These are phyloP conservation scores for Eleusine coracana DNA, from an alignment of 176 grass and related monocot genomes.

Conservation along the genomic window DNA sequence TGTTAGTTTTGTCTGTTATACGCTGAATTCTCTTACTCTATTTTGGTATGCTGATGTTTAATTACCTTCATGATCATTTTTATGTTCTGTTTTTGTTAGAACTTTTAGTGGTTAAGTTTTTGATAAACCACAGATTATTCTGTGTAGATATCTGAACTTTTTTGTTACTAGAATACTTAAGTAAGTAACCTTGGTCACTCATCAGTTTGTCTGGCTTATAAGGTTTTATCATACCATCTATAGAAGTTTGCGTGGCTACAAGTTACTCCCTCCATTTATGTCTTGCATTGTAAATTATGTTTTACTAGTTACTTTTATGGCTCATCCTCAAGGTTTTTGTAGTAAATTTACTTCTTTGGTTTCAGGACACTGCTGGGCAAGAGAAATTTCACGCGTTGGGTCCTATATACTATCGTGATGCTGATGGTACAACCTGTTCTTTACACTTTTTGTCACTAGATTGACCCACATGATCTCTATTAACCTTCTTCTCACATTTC, in stretches of 20 bases:
- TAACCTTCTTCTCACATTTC: background rate
- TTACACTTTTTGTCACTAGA: slow-evolving; percentile 12
- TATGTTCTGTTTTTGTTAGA: background rate
- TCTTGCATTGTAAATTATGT: background rate
- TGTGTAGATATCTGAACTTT: background rate
- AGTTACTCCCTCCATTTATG: background rate
- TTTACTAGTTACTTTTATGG: slow-evolving; percentile 1
- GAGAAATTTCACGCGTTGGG: slow-evolving; percentile 83
- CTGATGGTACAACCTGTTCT: slow-evolving; percentile 53
- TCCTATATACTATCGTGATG: slow-evolving; percentile 86
- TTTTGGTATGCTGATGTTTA: background rate
- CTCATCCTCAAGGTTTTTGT: background rate
- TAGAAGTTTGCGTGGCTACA: background rate
- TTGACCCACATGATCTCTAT: slow-evolving; percentile 1
- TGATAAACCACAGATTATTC: background rate
- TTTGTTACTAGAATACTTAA: slow-evolving; percentile 3
- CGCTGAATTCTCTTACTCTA: background rate
- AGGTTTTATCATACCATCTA: background rate
- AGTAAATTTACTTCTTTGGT: background rate
- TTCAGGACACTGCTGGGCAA: slow-evolving; percentile 84
- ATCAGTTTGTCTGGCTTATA: background rate
- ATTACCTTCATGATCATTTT: background rate
- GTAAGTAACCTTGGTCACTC: background rate
- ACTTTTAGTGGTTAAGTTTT: slow-evolving; percentile 9
- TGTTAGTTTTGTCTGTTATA: background rate